A percentile compares a stretch with the other conserved stretches of the same genome.
phyloP scores from a whole-genome alignment of 1,139 yeast species.

The Candida pseudocylindracea region DNA sequence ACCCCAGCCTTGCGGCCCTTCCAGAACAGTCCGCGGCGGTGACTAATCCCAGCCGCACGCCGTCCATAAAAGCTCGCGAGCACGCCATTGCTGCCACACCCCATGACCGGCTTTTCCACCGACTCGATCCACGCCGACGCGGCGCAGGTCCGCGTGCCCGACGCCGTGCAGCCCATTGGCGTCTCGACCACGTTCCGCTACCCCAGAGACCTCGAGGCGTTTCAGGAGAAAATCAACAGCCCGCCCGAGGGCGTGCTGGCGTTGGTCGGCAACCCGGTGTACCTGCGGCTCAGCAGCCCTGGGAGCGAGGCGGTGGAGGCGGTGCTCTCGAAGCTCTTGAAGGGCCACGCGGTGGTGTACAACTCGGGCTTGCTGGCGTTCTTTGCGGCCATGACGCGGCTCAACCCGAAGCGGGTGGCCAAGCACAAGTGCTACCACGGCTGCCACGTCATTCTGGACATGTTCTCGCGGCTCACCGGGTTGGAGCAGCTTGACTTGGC shows the following conservation, averaged over 20 bases:
- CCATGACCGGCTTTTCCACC: conserved; percentile 26
- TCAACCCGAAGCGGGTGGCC: conserved; percentile 54
- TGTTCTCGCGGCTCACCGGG: conserved; percentile 39
- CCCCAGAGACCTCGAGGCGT: conserved; percentile 27
- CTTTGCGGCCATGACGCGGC: conserved; percentile 47
- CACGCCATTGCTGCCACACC: too few relatives aligned
- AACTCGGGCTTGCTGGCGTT: conserved; percentile 69
- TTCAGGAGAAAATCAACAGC: conserved; percentile 3
- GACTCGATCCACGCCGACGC: conserved; percentile 44
- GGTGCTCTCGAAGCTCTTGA: conserved; percentile 33
- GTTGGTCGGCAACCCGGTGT: conserved; percentile 10
- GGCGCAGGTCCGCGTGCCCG: conserved; percentile 16
- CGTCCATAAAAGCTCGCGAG: too few relatives aligned
- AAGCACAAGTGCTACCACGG: conserved; percentile 80
- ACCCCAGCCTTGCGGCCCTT: too few relatives aligned
- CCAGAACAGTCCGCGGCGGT: too few relatives aligned
- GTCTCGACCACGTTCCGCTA: conserved; percentile 64
- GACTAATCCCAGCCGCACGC: too few relatives aligned
- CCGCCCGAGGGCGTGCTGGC: conserved; percentile 10
- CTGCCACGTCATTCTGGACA: conserved; percentile 41
- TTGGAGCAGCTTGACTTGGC: conserved; percentile 27
- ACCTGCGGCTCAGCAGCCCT: conserved; percentile 60
- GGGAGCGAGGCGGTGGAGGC: conserved; percentile 47
- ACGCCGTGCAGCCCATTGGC: conserved; percentile 64
- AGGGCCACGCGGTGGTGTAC: conserved; percentile 34